Evolutionary conservation across 441 rosid genomes (phyloP).

Genomic region (Aleurites moluccanus): DNA sequence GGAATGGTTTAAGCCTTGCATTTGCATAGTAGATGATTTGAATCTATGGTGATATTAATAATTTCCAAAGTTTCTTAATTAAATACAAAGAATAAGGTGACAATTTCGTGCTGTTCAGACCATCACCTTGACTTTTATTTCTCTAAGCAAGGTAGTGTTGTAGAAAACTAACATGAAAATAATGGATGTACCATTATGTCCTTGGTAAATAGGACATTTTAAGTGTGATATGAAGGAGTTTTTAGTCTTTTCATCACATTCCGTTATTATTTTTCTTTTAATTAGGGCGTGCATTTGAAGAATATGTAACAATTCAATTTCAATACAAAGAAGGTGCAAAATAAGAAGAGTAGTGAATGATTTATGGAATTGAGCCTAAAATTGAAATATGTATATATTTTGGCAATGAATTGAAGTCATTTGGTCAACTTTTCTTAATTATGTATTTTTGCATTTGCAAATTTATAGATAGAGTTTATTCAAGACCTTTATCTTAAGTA

Average conservation of each 20-base stretch:
- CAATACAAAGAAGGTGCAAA: not conserved
- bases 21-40: slow-evolving; percentile 4
- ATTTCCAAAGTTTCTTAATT: slow-evolving; percentile 19
- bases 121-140: slow-evolving; percentile 40
- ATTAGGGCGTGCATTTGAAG: slow-evolving; percentile 6
- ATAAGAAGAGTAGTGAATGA: not conserved
- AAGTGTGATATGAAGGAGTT: not conserved
- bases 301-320: not conserved
- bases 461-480: not conserved
- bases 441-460: slow-evolving; percentile 29
- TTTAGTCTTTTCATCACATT: slow-evolving; percentile 14
- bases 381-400: not conserved
- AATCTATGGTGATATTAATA: slow-evolving; percentile 1
- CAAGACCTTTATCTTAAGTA: not conserved
- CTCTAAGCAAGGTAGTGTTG: slow-evolving; percentile 26
- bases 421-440: slow-evolving; percentile 31
- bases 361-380: slow-evolving; percentile 26
- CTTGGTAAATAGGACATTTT: not conserved
- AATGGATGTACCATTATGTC: slow-evolving; percentile 18
- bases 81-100: slow-evolving; percentile 22
- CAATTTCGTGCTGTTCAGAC: slow-evolving; percentile 35
- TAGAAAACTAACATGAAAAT: slow-evolving; percentile 8
- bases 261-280: slow-evolving; percentile 1
- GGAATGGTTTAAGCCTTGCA: not conserved
- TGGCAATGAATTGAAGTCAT: too few species aligned